phyloP scores from a whole-genome alignment of 768 basidiomycete genomes.

The Macrolepiota albuminosa region DNA sequence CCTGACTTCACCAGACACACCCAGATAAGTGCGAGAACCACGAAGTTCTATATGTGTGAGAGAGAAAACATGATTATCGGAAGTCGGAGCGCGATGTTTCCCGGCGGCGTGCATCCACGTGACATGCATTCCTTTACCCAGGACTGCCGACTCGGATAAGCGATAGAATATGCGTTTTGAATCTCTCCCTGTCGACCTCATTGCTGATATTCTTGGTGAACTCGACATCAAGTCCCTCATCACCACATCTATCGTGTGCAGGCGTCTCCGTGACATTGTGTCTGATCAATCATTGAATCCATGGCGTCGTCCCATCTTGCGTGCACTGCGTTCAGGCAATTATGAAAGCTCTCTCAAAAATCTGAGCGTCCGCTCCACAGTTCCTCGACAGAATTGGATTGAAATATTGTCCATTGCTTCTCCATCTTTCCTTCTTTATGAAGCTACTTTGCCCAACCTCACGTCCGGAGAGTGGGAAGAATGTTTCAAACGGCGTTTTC shows the following conservation, averaged over 20 bases:
- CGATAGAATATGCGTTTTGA: constrained; percentile 32
- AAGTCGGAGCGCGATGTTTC: neutral
- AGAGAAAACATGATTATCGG: neutral
- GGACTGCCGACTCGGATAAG: neutral
- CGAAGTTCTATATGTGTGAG: neutral
- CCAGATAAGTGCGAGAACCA: neutral
- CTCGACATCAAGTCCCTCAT: constrained; percentile 62
- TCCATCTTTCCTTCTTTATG: constrained; percentile 60
- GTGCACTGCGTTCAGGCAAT: constrained; percentile 38
- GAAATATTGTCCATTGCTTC: constrained; percentile 64
- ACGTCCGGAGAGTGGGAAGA: constrained; percentile 69
- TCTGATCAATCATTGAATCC: constrained; percentile 67
- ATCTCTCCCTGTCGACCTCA: constrained; percentile 70
- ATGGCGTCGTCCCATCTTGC: constrained; percentile 69
- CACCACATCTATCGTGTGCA: constrained; percentile 55
- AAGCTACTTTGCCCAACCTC: constrained; percentile 66
- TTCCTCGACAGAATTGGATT: constrained; percentile 78
- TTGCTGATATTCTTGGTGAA: constrained; percentile 66
- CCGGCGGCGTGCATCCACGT: neutral
- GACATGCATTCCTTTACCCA: neutral
- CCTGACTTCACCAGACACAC: neutral
- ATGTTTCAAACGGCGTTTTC: constrained; percentile 63
- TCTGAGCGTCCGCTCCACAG: constrained; percentile 56
- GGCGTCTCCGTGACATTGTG: constrained; percentile 49
- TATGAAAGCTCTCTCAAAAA: constrained; percentile 53